Evolutionary conservation across 805 yeast species (phyloP), one percentile per base, ranked within the genome.

Genomic region (Schizosaccharomyces pombe): DNA sequence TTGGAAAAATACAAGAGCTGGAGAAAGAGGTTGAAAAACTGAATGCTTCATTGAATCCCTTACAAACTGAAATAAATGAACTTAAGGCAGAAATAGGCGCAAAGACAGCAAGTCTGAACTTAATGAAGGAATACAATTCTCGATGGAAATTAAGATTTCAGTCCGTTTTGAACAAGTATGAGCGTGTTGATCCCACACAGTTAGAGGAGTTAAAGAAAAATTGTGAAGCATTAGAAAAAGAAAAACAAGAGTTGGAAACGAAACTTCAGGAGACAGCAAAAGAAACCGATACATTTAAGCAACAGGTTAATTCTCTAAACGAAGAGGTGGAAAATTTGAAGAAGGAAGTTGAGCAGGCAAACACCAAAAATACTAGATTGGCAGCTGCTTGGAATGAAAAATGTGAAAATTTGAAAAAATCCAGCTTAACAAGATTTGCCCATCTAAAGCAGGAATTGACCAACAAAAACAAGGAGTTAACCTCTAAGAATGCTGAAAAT

Each of bases 71-170:
- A 56, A 56, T 74, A 14, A 63, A 63, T 8, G 62, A 64, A 4
- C 62, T 73, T 52, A 66, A 62, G 4, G 68, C 73, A 16, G 70
- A 73, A 16, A 56, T 72, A 9, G 74, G 69, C 12, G 72, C 75
- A 14, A 76, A 75, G 55, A 73, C 70, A 19, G 73, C 75, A 61
- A 73, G 75, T 55, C 61, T 80, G 43, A 63, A 64, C 47, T 63
- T 75, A 28, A 61, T 72, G 6, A 66, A 68, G 39, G 76, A 76
- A 57, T 85, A 82, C 57, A 70, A 72, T 54, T 74, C 73, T n/a
- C 69, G 76, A 26, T 76, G 84, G 78, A 77, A 75, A 64, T 67
- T 65, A 12, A 71, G 78, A 57, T 65, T 77, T 5, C 73, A 73
- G 54, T 74, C 72, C 54, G 64, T 75, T 47, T 57, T 74, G 57